Evolutionary conservation across 2,329 filamentous ascomycete species (phyloP).

Genomic region (Tolypocladium guangdongense): DNA sequence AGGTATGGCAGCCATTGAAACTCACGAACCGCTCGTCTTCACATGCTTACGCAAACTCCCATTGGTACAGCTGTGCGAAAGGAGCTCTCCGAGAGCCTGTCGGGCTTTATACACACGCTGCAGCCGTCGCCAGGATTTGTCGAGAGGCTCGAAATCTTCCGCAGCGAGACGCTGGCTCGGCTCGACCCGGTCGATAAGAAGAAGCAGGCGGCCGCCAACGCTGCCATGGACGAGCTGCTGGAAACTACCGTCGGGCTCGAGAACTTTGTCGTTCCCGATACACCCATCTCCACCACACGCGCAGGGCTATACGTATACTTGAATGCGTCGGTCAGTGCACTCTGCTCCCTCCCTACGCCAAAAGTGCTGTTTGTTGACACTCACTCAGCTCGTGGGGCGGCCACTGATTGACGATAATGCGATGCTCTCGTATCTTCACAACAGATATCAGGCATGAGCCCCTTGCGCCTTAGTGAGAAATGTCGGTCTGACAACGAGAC

Average conservation of each 20-base stretch:
- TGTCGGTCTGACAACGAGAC: neutral
- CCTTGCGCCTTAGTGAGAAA: neutral
- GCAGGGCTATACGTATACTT: conserved; percentile 79
- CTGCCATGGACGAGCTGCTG: conserved; percentile 44
- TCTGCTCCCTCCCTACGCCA: neutral
- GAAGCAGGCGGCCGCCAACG: conserved; percentile 33
- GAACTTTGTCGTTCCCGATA: conserved; percentile 46
- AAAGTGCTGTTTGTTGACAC: neutral
- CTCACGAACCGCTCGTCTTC: neutral
- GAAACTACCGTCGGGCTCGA: conserved; percentile 46
- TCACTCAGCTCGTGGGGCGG: conserved; percentile 58
- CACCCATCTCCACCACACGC: conserved; percentile 63
- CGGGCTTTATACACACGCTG: conserved; percentile 44
- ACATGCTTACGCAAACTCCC: neutral
- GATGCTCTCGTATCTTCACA: conserved; percentile 71
- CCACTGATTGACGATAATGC: conserved; percentile 73
- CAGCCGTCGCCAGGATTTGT: conserved; percentile 45
- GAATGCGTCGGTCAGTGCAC: conserved; percentile 57
- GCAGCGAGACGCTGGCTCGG: conserved; percentile 42
- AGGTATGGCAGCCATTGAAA: conserved; percentile 25
- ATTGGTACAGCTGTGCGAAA: conserved; percentile 30
- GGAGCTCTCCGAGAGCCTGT: conserved; percentile 37
- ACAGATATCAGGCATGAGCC: conserved; percentile 63
- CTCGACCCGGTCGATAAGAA: conserved; percentile 45
- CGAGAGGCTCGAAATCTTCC: conserved; percentile 44